Conservation (phyloP, 1,284 basidiomycete genomes). For the Apiotrichum domesticum region DNA sequence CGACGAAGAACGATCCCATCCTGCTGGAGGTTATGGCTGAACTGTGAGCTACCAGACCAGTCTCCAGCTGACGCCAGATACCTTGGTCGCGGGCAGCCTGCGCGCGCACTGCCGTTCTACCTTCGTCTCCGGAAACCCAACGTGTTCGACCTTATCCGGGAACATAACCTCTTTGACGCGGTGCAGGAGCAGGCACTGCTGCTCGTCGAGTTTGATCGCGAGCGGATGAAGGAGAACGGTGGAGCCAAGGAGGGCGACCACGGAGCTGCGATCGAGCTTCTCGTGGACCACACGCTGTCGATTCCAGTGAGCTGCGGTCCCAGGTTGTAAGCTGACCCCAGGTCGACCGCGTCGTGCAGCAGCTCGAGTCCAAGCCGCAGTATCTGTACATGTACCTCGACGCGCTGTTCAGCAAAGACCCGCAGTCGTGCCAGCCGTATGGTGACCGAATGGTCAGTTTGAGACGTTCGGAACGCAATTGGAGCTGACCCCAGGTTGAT, state of each 20-base stretch:
- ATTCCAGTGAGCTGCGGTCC: conserved; percentile 65
- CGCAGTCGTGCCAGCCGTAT: conserved; percentile 70
- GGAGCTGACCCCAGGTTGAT: conserved; percentile 56
- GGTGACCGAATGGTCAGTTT: conserved; percentile 68
- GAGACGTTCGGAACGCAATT: neutral
- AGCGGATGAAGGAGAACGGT: conserved; percentile 56
- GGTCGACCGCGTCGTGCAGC: conserved; percentile 81
- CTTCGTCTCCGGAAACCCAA: conserved; percentile 76
- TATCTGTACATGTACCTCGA: conserved; percentile 93
- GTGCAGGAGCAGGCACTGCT: conserved; percentile 88
- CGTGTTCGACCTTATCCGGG: conserved; percentile 90
- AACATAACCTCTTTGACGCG: conserved; percentile 90
- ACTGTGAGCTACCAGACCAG: conserved; percentile 48
- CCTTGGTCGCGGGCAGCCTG: conserved; percentile 79
- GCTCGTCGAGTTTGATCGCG: conserved; percentile 90
- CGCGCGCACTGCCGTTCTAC: conserved; percentile 86
- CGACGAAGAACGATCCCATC: conserved; percentile 55
- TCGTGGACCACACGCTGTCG: conserved; percentile 92
- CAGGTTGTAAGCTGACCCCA: conserved; percentile 37
- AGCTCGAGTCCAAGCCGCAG: conserved; percentile 67
- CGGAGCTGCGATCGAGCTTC: conserved; percentile 68
- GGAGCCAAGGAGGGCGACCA: conserved; percentile 36
- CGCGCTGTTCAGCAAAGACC: conserved; percentile 79
- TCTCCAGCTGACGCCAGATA: conserved; percentile 53
- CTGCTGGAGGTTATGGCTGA: conserved; percentile 92